Percentiles rank a stretch among this genome's conserved stretches.
Evolutionary conservation across 139 green algal species (phyloP).

Genomic region (Nannochloris sp.): DNA sequence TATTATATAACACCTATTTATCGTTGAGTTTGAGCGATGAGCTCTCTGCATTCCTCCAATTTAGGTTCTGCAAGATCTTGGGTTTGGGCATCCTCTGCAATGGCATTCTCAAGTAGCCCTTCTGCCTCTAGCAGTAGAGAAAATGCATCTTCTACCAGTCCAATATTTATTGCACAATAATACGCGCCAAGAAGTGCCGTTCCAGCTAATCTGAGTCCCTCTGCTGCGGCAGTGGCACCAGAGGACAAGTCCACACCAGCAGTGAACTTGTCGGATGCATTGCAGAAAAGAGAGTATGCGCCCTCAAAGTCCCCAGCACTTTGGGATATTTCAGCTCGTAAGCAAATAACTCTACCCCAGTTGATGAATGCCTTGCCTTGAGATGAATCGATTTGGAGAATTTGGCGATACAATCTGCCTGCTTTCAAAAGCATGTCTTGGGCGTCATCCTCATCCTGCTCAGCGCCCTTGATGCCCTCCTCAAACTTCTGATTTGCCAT

Average conservation of each 20-base stretch:
- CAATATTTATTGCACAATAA: background rate
- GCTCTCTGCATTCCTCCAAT: constrained; percentile 1
- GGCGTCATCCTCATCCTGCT: constrained; percentile 9
- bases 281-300: constrained; percentile 13
- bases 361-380: constrained; percentile 25
- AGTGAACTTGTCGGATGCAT: constrained; percentile 31
- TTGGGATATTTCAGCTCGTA: constrained; percentile 24
- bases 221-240: background rate
- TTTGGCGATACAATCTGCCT: constrained; percentile 18
- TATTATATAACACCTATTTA: background rate
- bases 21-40: background rate
- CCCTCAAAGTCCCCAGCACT: background rate
- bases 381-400: constrained; percentile 13
- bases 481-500: background rate
- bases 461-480: constrained; percentile 5
- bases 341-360: constrained; percentile 24
- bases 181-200: background rate
- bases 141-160: background rate
- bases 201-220: background rate
- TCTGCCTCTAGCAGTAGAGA: background rate
- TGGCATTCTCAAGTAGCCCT: background rate
- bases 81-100: background rate
- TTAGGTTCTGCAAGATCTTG: background rate
- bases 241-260: constrained; percentile 17
- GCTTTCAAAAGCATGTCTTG: constrained; percentile 25